Base-by-base conservation (phyloP, 208 protist genomes). In the Leishmania turanica region DNA sequence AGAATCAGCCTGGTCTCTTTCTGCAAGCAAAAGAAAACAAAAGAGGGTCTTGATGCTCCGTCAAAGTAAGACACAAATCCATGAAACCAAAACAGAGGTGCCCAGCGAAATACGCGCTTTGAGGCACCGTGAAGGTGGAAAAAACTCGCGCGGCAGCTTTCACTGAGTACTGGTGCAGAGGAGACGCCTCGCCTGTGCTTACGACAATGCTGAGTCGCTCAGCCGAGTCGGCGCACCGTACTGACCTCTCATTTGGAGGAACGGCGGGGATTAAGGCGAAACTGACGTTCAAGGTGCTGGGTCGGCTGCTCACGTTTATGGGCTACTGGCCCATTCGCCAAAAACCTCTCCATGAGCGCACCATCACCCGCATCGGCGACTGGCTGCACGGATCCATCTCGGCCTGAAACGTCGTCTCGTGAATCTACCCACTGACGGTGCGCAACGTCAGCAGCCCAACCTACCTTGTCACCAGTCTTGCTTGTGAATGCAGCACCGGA, bases 401-500 rank as follows among this genome's bases (percentile, higher is more conserved):
- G 4, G 86, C 83, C 56, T 90, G 84, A 75, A 95, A 92, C 13
- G 91, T 88, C 31, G 88, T 91, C 64, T 92, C 82, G 72, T 92
- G 86, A 42, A 95, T 65, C 75, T 90, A 82, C 78, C 92, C 89
- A 24, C 84, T 88, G 65, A 95, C 83, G 19, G 90, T 89, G 40
- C 87, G 78, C 78, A 95, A 87, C 54, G 89, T 91, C 58, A 95
- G 75, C 34, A 93, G 19, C 9, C 91, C 91, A 56, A 90, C 66
- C 62, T 37, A 91, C 86, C 34, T 83, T 81, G 54, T 82, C 53
- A 47, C 53, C 72, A 42, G 53, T 77, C 1, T 85, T 74, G 31
- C 86, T 86, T 5, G 78, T 79, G 66, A 95, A 84, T 0, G 84
- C 86, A 77, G 82, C 82, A 17, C 93, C 81, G 40, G 89, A 75